Conservation (phyloP, 2,329 filamentous ascomycete genomes). For the Lachnum nothofagi region DNA sequence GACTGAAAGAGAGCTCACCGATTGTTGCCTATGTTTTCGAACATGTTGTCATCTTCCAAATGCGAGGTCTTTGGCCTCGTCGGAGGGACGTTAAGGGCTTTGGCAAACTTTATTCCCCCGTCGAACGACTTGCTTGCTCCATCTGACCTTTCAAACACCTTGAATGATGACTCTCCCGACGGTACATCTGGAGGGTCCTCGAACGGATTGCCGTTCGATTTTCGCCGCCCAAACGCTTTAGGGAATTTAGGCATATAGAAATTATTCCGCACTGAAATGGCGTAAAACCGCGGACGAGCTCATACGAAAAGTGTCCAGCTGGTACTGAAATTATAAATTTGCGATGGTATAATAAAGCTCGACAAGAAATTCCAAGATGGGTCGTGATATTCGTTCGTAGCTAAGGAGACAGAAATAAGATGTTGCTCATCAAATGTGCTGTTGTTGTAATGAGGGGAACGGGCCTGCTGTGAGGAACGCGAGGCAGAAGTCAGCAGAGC, state of each 20-base stretch:
- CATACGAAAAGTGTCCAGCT: conserved; percentile 5
- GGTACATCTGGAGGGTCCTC: conserved; percentile 24
- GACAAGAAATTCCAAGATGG: not conserved
- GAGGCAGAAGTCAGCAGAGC: conserved; percentile 24
- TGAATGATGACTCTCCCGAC: conserved; percentile 29
- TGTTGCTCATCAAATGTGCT: conserved; percentile 11
- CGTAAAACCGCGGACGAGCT: conserved; percentile 6
- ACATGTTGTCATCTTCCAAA: conserved; percentile 32
- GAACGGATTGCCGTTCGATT: conserved; percentile 30
- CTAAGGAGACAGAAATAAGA: conserved; percentile 9
- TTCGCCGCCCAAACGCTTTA: conserved; percentile 33
- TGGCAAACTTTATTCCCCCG: conserved; percentile 29
- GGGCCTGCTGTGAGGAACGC: conserved; percentile 20
- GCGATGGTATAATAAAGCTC: not conserved
- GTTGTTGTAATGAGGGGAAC: conserved; percentile 24
- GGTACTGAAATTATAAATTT: conserved; percentile 2
- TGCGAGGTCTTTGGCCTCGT: conserved; percentile 24
- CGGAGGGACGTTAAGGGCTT: conserved; percentile 10
- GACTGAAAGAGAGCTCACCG: conserved; percentile 27
- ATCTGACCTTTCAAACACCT: conserved; percentile 32
- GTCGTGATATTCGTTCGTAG: conserved; percentile 10
- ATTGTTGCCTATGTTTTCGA: conserved; percentile 30
- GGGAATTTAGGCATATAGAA: conserved; percentile 35
- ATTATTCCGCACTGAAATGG: conserved; percentile 9
- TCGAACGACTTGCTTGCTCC: conserved; percentile 29